Evolutionary conservation across 164 flowering plant species (phyloP).

Genomic region (Annona squamosa): DNA sequence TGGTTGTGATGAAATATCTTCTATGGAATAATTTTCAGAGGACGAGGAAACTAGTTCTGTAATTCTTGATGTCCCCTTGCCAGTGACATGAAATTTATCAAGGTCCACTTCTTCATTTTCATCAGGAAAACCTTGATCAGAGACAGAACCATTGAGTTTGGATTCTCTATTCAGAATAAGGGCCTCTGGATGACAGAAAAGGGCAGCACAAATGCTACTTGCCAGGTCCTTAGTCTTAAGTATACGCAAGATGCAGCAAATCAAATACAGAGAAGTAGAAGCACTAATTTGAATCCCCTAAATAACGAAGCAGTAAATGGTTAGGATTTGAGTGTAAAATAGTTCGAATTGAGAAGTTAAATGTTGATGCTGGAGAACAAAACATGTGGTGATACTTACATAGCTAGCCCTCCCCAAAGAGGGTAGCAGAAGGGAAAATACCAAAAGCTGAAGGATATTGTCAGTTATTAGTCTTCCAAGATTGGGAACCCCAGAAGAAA

Average conservation of each 20-base stretch:
- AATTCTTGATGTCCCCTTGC: constrained; percentile 18
- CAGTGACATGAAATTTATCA: constrained; percentile 11
- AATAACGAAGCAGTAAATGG: constrained; percentile 21
- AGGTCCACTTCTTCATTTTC: constrained; percentile 23
- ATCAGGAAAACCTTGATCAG: constrained; percentile 18
- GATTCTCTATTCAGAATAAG: constrained; percentile 29
- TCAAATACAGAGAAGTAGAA: constrained; percentile 72
- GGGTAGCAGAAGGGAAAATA: constrained; percentile 84
- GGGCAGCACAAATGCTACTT: constrained; percentile 69
- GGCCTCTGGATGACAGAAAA: constrained; percentile 55
- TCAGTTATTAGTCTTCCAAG: constrained; percentile 80
- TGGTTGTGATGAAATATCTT: constrained; percentile 19
- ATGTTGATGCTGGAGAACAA: neutral
- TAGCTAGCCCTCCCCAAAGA: constrained; percentile 40
- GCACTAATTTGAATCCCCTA: constrained; percentile 59
- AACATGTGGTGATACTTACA: constrained; percentile 31
- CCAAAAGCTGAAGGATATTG: constrained; percentile 61
- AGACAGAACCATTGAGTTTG: constrained; percentile 48
- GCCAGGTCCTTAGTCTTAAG: constrained; percentile 93
- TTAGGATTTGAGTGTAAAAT: constrained; percentile 10
- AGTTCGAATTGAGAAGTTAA: neutral
- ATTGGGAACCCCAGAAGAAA: constrained; percentile 92
- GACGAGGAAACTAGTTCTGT: constrained; percentile 25
- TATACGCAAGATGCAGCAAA: constrained; percentile 90
- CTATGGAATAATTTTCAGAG: constrained; percentile 23